Base-by-base conservation (phyloP, 208 protist genomes). In the Crithidia sp. region DNA sequence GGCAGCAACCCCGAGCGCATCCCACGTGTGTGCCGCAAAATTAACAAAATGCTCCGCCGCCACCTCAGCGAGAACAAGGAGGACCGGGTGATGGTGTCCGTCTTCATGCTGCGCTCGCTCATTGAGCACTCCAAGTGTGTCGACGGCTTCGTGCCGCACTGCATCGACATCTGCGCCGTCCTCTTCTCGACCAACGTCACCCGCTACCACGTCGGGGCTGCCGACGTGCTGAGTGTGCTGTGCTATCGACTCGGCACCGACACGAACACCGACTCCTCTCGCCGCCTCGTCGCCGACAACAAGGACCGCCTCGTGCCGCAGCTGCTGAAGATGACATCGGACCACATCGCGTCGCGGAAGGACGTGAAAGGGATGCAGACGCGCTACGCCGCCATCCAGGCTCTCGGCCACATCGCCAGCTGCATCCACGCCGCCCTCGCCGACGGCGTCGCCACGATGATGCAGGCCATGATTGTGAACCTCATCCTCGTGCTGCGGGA, bases 1-100 rank as follows among this genome's bases (percentile, higher is more conserved):
- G 78, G 65, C 36, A 91, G 82, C 68, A 96, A 96, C 73, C 87
- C 87, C 2, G 91, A 96, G 81, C 85, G 91, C 54, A 87, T 96
- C 40, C 87, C 91, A 3, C 87, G 89, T 43, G 84, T 96, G 39
- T 96, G 91, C 68, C 88, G 89, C 28, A 96, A 96, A 71, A 86
- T 96, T 4, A 76, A 64, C 4, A 96, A 96, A 58, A 66, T 94
- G 7, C 43, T 93, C 2, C 61, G 39, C n/a, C 37, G 67, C 5
- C 78, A 93, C 69, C 61, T 94, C 16, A 43, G 47, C 7, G 58
- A 67, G 0, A n/a, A 65, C 3, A 83, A 92, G 54, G 60, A 77
- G 49, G 71, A 87, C 16, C 81, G 80, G 10, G 87, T 92, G 17
- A 82, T 90, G 83, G 87, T 96, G 55, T 87, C 86, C 4, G 61